Conservation (phyloP, 2,329 filamentous ascomycete species). For the Xylariaceae sp. region DNA sequence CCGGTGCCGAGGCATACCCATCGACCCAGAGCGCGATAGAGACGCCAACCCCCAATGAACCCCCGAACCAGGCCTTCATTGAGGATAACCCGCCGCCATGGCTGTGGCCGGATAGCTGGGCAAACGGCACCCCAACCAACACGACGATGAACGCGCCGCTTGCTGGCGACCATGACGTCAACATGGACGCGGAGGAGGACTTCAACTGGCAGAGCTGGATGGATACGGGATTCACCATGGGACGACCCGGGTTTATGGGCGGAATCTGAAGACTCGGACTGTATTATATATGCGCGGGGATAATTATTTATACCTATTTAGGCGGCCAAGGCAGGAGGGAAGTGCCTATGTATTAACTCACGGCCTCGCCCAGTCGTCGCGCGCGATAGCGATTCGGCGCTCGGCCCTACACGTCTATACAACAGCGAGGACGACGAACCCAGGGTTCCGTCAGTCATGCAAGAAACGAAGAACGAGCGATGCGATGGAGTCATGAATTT, state of each 20-base stretch:
- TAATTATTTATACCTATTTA: not conserved
- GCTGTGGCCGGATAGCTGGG: slow-evolving; percentile 43
- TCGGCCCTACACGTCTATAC: too few relatives aligned
- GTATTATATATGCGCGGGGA: not conserved
- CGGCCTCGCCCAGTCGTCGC: too few relatives aligned
- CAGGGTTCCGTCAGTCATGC: too few relatives aligned
- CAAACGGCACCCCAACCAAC: not conserved
- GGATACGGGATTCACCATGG: slow-evolving; percentile 34
- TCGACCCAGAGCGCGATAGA: slow-evolving; percentile 1
- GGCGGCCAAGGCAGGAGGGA: not conserved
- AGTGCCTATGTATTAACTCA: too few relatives aligned
- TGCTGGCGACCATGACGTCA: slow-evolving; percentile 35
- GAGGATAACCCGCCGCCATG: slow-evolving; percentile 45
- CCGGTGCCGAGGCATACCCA: slow-evolving; percentile 1
- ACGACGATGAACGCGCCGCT: slow-evolving; percentile 31
- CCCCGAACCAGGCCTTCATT: slow-evolving; percentile 6
- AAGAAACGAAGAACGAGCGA: not conserved
- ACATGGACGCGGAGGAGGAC: slow-evolving; percentile 41
- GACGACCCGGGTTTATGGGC: slow-evolving; percentile 34
- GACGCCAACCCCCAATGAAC: slow-evolving; percentile 14
- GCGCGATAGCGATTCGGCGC: too few relatives aligned
- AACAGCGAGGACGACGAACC: too few relatives aligned
- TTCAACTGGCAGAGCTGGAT: slow-evolving; percentile 54
- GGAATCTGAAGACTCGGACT: slow-evolving; percentile 25
- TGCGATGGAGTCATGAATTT: slow-evolving; percentile 2